These are phyloP conservation scores for Shiraia bambusicola DNA, from an alignment of 2,329 filamentous ascomycete species.

Conservation along the genomic window DNA sequence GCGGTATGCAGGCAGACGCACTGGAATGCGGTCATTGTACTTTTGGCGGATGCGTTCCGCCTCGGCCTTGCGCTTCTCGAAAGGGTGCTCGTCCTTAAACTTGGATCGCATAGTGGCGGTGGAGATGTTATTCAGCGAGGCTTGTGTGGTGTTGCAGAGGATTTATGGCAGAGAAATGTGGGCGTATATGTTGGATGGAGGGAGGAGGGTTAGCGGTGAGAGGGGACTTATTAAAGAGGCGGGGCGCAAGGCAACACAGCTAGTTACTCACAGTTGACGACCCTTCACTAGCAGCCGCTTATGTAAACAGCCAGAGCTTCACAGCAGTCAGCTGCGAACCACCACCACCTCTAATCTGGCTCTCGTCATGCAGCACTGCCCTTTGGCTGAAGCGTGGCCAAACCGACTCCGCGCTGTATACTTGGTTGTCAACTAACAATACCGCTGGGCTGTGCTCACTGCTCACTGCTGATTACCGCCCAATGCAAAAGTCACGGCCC, in stretches of 20 bases:
- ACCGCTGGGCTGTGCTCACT: no score
- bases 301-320: no score
- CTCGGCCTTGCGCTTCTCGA: constrained; percentile 99
- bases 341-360: constrained; percentile 7
- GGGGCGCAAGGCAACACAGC: constrained; percentile 27
- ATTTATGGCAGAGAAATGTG: constrained; percentile 8
- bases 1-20: constrained; percentile 55
- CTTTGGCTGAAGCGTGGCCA: constrained; percentile 14
- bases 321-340: constrained; percentile 15
- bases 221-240: constrained; percentile 29
- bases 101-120: constrained; percentile 80
- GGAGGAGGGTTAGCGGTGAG: constrained; percentile 36
- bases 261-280: no score
- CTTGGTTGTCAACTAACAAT: no score
- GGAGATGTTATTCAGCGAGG: constrained; percentile 10
- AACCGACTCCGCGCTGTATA: constrained; percentile 30
- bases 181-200: constrained; percentile 23
- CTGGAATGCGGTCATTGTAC: constrained; percentile 96
- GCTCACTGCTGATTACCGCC: constrained; percentile 29
- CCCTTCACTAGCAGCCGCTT: constrained; percentile 5
- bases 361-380: constrained; percentile 22
- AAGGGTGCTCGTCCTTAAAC: constrained; percentile 99
- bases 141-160: constrained; percentile 12
- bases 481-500: constrained; percentile 29
- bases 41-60: constrained; percentile 99